These are phyloP conservation scores for Parafenestella ontariensis DNA, from an alignment of 2,329 filamentous ascomycete species.

Conservation along the genomic window DNA sequence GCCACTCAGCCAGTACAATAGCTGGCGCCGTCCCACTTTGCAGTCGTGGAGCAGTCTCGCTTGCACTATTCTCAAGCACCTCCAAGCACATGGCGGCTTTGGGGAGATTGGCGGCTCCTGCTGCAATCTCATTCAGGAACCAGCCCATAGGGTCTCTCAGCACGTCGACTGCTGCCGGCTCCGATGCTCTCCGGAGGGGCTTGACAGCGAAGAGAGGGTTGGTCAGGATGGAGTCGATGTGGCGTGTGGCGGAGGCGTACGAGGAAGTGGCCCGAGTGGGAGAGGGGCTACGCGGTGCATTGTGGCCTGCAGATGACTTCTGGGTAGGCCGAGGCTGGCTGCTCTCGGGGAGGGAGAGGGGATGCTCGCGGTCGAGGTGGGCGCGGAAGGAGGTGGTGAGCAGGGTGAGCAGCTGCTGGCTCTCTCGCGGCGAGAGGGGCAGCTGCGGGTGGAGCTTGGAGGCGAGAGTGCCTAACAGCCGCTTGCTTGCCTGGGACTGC, in stretches of 20 bases:
- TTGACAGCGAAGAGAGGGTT: slow-evolving; percentile 58
- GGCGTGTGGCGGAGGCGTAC: slow-evolving; percentile 51
- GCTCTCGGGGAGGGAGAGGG: slow-evolving; percentile 29
- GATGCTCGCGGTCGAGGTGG: slow-evolving; percentile 67
- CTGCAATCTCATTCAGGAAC: slow-evolving; percentile 50
- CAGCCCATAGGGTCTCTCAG: slow-evolving; percentile 50
- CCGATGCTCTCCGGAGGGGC: slow-evolving; percentile 34
- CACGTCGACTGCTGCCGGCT: slow-evolving; percentile 31
- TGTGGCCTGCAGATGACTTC: slow-evolving; percentile 7
- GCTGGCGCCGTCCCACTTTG: slow-evolving; percentile 21
- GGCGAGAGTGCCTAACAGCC: slow-evolving; percentile 51
- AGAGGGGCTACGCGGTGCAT: slow-evolving; percentile 13
- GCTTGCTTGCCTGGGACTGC: slow-evolving; percentile 57
- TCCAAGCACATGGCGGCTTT: slow-evolving; percentile 50
- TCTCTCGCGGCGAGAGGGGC: slow-evolving; percentile 64
- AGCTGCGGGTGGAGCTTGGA: slow-evolving; percentile 62
- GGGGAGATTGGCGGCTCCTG: slow-evolving; percentile 47
- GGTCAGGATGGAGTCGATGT: slow-evolving; percentile 59
- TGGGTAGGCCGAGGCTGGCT: not conserved
- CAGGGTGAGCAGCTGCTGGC: slow-evolving; percentile 64
- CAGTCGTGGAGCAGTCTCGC: slow-evolving; percentile 2
- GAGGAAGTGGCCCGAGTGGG: slow-evolving; percentile 39
- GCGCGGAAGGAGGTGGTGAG: slow-evolving; percentile 69
- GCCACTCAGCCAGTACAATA: slow-evolving; percentile 36
- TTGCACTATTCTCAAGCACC: slow-evolving; percentile 31